A percentile compares a stretch with the other conserved stretches of the same genome.
Evolutionary conservation across 176 grass and related monocot species (phyloP).

Genomic region (Melocanna baccifera): DNA sequence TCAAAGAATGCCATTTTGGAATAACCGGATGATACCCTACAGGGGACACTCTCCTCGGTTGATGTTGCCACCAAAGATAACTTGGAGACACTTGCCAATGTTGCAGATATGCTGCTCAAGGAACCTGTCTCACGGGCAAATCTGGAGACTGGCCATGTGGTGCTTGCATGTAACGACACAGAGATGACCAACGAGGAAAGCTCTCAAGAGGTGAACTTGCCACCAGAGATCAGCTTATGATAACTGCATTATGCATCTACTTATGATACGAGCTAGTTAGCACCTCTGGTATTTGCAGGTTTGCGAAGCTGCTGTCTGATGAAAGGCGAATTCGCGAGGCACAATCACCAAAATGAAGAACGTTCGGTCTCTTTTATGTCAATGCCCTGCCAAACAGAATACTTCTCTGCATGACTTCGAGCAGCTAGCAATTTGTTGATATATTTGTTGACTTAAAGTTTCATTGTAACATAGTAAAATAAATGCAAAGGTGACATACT

Average conservation of each 20-base stretch:
- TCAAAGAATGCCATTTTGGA: conserved; percentile 19
- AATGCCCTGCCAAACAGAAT: background rate
- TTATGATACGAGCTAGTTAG: conserved; percentile 32
- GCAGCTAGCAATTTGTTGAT: conserved; percentile 13
- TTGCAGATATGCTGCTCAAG: conserved; percentile 53
- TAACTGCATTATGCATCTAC: background rate
- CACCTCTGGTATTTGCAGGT: conserved; percentile 39
- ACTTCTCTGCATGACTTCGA: conserved; percentile 6
- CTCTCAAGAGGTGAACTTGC: conserved; percentile 55
- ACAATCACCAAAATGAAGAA: conserved; percentile 55
- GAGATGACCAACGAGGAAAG: conserved; percentile 62
- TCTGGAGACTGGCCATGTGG: conserved; percentile 63
- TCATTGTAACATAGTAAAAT: conserved; percentile 19
- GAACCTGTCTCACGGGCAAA: conserved; percentile 72
- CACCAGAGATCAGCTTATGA: conserved; percentile 7
- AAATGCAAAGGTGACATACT: conserved; percentile 2
- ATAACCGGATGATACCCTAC: conserved; percentile 69
- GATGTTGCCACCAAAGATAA: conserved; percentile 77
- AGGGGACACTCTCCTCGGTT: conserved; percentile 53
- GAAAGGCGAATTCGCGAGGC: conserved; percentile 52
- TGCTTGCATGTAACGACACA: conserved; percentile 33
- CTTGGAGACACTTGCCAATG: conserved; percentile 56
- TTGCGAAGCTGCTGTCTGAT: conserved; percentile 57
- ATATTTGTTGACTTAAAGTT: conserved; percentile 11
- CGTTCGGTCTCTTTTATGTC: background rate